Evolutionary conservation across 2,329 filamentous ascomycete genomes (phyloP).

Genomic region (Clarireedia hainanense): DNA sequence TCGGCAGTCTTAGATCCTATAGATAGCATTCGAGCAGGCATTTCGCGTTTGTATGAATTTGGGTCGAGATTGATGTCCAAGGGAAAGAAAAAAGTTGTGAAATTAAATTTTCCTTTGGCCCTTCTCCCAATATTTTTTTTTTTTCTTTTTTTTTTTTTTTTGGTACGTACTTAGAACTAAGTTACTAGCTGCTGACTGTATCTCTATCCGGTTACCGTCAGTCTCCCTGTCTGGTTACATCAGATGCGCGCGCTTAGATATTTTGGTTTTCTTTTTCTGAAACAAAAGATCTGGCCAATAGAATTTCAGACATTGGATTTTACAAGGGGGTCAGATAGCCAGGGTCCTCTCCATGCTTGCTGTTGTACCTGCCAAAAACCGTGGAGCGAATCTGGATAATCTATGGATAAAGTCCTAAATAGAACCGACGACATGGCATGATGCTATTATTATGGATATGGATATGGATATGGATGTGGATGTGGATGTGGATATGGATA

Average conservation of each 20-base stretch:
- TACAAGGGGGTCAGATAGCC: not conserved
- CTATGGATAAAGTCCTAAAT: too few relatives aligned
- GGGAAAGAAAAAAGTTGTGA: not conserved
- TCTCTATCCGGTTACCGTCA: not conserved
- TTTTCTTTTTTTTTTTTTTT: too few relatives aligned
- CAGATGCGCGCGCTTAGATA: conserved; percentile 4
- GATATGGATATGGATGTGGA: not conserved
- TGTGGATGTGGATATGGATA: not conserved
- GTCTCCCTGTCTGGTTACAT: not conserved
- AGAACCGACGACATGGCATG: too few relatives aligned
- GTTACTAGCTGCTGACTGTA: conserved; percentile 6
- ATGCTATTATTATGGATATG: too few relatives aligned
- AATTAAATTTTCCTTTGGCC: not conserved
- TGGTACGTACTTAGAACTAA: not conserved
- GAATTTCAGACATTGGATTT: not conserved
- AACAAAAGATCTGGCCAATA: not conserved
- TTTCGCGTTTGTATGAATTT: not conserved
- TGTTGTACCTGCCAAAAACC: too few relatives aligned
- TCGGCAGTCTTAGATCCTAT: not conserved
- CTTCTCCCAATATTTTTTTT: not conserved
- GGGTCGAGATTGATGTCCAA: not conserved
- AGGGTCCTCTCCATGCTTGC: not conserved
- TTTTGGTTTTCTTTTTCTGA: not conserved
- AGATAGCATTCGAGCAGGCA: not conserved
- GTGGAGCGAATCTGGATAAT: too few relatives aligned